phyloP scores from a whole-genome alignment of 768 basidiomycete genomes.

The Calocera cornea region DNA sequence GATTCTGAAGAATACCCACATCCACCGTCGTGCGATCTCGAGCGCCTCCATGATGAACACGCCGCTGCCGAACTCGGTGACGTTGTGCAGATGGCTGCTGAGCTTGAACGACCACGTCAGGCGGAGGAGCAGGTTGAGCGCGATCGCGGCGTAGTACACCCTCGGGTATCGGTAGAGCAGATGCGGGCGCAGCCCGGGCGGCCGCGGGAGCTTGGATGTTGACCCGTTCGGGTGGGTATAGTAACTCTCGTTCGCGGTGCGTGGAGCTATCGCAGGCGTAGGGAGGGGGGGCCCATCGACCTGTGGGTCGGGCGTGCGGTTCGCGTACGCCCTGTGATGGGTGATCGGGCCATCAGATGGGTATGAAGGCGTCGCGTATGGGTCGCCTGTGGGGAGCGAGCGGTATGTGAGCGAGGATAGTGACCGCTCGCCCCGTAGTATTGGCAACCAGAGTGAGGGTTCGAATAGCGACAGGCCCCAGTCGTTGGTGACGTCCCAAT shows the following conservation, averaged over 20 bases:
- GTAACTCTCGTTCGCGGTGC: background rate
- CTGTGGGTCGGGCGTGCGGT: background rate
- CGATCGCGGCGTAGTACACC: constrained; percentile 66
- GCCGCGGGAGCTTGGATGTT: constrained; percentile 25
- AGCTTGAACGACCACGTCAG: constrained; percentile 91
- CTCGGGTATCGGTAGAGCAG: constrained; percentile 68
- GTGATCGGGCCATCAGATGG: background rate
- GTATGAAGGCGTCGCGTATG: background rate
- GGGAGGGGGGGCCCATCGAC: background rate
- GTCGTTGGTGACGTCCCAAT: constrained; percentile 98
- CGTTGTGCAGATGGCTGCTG: constrained; percentile 67
- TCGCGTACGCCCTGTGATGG: background rate
- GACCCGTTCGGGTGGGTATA: background rate
- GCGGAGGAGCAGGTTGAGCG: constrained; percentile 73
- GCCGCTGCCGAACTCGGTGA: constrained; percentile 61
- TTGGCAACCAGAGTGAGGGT: constrained; percentile 21
- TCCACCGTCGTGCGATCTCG: constrained; percentile 82
- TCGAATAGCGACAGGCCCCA: constrained; percentile 81
- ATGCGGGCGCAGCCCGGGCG: constrained; percentile 59
- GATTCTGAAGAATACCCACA: constrained; percentile 94
- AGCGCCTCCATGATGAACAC: constrained; percentile 87
- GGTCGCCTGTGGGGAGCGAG: background rate
- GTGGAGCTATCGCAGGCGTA: background rate
- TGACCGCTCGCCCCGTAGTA: background rate
- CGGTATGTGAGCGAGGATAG: background rate